Evolutionary conservation across 2,329 filamentous ascomycete species (phyloP), one percentile per base, ranked within the genome.

Genomic region (Chrysosporium queenslandicum): DNA sequence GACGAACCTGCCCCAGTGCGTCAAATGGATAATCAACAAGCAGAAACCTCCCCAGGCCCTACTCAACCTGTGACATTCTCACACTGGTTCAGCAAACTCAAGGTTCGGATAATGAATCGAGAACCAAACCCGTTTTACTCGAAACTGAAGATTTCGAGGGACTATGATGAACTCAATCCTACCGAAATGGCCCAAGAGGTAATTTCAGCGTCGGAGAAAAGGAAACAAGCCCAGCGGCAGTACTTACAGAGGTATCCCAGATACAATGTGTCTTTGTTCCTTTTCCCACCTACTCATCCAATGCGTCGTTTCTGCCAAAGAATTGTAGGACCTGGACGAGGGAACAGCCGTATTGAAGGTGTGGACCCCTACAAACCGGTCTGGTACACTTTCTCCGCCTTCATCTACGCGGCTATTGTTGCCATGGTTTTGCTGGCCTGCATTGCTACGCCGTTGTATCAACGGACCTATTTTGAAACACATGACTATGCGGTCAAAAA

Each of bases 371-470:
- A 92, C 60, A 89, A 88, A 58, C 80, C 86, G 3, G 77, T 92
- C 7, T 98, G 92, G 90, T 96, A 95, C 65, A 75, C 81, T 0
- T 94, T 97, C 66, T 96, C 92, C 0, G 87, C 88, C 2, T 86
- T 98, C 61, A 87, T 97, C 52, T 98, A 98, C 66, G 82, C 85
- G 21, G 86, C 87, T 12, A 96, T 98, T 57, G 87, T 97, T 39
- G 87, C 88, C 47, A 98, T 98, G 94, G 92, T 98, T n/a, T 71
- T 96, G 41, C 78, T 98, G 48, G 92, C 92, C 27, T 98, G 91
- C 64, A 77, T 97, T 47, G 95, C 90, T 1, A 98, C 92, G 1
- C 92, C 92, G 0, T 74, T 98, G 14, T 98, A 94, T 65, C 92
- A 98, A 65, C 88, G 86, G 65, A 78, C 89, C 59, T 94, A 96